Conservation (phyloP, 2,329 filamentous ascomycete species). For the Trichothecium roseum region DNA sequence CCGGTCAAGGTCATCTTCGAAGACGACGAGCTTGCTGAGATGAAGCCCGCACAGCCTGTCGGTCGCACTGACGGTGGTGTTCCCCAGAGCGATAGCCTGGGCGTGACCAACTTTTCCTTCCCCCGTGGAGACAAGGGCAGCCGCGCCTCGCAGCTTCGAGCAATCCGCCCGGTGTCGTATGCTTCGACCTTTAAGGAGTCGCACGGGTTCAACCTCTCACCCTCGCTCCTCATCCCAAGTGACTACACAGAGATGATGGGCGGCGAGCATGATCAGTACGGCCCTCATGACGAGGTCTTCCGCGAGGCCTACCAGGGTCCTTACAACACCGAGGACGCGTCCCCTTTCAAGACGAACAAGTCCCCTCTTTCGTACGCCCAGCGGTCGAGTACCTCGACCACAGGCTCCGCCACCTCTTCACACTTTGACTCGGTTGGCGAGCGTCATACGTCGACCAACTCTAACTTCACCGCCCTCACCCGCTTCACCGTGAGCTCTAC, state of each 20-base stretch:
- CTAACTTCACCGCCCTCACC: slow-evolving; percentile 42
- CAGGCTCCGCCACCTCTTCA: slow-evolving; percentile 35
- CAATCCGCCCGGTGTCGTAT: slow-evolving; percentile 32
- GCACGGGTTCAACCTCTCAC: slow-evolving; percentile 49
- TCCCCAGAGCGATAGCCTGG: slow-evolving; percentile 11
- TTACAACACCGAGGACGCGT: slow-evolving; percentile 4
- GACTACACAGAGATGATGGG: slow-evolving; percentile 46
- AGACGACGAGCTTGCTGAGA: slow-evolving; percentile 13
- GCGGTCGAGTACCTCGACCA: slow-evolving; percentile 46
- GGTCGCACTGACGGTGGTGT: neutral
- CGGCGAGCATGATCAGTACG: slow-evolving; percentile 15
- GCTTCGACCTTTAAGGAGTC: slow-evolving; percentile 47
- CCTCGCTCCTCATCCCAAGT: slow-evolving; percentile 49
- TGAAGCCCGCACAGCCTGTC: slow-evolving; percentile 29
- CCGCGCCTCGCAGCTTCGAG: slow-evolving; percentile 16
- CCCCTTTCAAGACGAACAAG: slow-evolving; percentile 1
- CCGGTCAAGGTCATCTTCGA: slow-evolving; percentile 11
- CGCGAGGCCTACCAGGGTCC: slow-evolving; percentile 11
- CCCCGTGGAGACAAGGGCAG: slow-evolving; percentile 25
- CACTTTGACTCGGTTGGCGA: slow-evolving; percentile 36
- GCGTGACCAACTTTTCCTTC: slow-evolving; percentile 40
- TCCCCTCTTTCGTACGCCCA: slow-evolving; percentile 20
- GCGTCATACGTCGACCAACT: slow-evolving; percentile 43
- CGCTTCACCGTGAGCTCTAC: slow-evolving; percentile 41
- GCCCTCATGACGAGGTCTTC: slow-evolving; percentile 20